Conservation (phyloP, 2,329 filamentous ascomycete species). For the Penicillium sp. region DNA sequence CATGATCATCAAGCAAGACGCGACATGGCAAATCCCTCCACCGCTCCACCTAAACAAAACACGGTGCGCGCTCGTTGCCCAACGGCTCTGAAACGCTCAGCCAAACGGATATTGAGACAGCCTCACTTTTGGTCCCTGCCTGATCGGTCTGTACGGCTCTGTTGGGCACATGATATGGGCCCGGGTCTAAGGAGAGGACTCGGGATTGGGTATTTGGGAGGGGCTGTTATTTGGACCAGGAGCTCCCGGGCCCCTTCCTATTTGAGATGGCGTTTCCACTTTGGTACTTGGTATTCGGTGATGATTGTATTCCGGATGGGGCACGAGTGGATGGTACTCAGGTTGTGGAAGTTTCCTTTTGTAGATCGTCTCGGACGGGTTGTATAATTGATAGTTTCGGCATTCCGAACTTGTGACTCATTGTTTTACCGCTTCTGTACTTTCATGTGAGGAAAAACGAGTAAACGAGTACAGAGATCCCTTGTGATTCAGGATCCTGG, state of each 20-base stretch:
- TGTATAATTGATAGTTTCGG: background rate
- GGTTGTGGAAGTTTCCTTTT: background rate
- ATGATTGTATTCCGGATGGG: background rate
- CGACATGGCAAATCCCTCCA: background rate
- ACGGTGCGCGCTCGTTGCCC: slow-evolving; percentile 12
- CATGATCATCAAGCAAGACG: background rate
- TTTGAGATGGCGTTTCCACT: background rate
- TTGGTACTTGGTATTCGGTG: background rate
- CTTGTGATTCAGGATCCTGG: too few species aligned
- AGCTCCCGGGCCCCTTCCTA: background rate
- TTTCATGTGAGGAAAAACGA: background rate
- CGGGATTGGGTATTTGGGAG: background rate
- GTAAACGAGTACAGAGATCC: background rate
- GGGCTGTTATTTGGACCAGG: background rate
- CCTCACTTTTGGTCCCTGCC: slow-evolving; percentile 22
- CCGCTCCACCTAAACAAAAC: background rate
- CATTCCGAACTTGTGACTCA: background rate
- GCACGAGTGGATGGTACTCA: background rate
- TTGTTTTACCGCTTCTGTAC: background rate
- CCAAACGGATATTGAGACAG: slow-evolving; percentile 3
- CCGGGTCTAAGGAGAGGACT: background rate
- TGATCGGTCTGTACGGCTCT: slow-evolving; percentile 5
- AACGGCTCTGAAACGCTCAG: slow-evolving; percentile 16
- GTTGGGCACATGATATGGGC: background rate
- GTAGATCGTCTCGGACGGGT: background rate